phyloP scores from a whole-genome alignment of 495 filamentous ascomycete species.

The Annulohypoxylon bovei region DNA sequence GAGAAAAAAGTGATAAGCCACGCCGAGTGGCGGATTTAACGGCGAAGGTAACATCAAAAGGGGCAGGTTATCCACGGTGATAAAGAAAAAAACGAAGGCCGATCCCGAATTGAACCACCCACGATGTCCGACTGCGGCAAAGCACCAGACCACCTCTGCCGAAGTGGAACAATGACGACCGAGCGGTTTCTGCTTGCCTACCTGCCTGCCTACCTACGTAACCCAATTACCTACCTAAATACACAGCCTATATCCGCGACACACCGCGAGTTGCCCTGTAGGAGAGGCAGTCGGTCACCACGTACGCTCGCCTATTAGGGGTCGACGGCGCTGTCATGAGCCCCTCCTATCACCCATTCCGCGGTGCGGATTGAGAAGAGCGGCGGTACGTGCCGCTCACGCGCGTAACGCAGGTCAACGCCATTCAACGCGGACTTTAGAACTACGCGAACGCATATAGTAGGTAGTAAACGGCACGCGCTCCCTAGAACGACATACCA shows the following conservation, averaged over 20 bases:
- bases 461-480: neutral
- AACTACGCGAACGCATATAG: neutral
- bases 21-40: slow-evolving; percentile 1
- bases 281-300: neutral
- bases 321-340: slow-evolving; percentile 1
- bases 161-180: slow-evolving; percentile 14
- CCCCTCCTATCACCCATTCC: neutral
- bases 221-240: neutral
- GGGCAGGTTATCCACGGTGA: slow-evolving; percentile 2
- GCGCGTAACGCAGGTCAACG: neutral
- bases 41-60: neutral
- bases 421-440: neutral
- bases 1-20: neutral
- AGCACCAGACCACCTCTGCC: slow-evolving; percentile 17
- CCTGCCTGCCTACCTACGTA: neutral
- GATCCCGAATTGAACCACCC: neutral
- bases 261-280: neutral
- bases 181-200: neutral
- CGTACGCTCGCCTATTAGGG: neutral
- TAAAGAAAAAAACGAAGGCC: slow-evolving; percentile 6
- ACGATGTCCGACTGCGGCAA: slow-evolving; percentile 28
- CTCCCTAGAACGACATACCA: neutral
- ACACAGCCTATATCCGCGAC: neutral
- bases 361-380: neutral
- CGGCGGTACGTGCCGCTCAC: slow-evolving; percentile 1